Conservation (phyloP, 805 yeast genomes). For the Metschnikowia hibisci region DNA sequence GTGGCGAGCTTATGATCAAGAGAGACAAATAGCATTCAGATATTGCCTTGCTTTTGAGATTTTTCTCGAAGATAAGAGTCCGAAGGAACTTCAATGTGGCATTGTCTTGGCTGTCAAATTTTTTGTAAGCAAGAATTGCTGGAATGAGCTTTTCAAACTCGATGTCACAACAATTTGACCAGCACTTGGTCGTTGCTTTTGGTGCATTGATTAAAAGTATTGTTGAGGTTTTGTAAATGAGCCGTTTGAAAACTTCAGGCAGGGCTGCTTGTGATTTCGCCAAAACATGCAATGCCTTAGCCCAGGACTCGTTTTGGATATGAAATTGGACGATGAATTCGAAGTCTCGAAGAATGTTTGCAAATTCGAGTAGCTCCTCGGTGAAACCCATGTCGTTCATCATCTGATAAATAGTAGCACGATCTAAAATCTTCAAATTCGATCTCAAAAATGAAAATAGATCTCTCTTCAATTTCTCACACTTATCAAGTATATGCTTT, state of each 20-base stretch:
- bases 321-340: slow-evolving; percentile 66
- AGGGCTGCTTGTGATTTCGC: slow-evolving; percentile 47
- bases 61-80: slow-evolving; percentile 42
- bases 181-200: slow-evolving; percentile 63
- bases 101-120: slow-evolving; percentile 45
- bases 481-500: not conserved
- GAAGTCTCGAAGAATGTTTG: slow-evolving; percentile 63
- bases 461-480: not conserved
- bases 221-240: slow-evolving; percentile 66
- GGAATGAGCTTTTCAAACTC: slow-evolving; percentile 69
- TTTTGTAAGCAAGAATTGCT: slow-evolving; percentile 66
- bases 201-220: slow-evolving; percentile 68
- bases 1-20: slow-evolving; percentile 44
- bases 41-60: slow-evolving; percentile 42
- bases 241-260: slow-evolving; percentile 17
- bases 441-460: slow-evolving; percentile 45
- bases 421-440: slow-evolving; percentile 53
- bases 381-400: slow-evolving; percentile 63
- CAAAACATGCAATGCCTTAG: slow-evolving; percentile 58
- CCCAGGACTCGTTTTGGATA: slow-evolving; percentile 70
- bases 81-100: slow-evolving; percentile 64
- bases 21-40: slow-evolving; percentile 71
- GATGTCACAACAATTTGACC: slow-evolving; percentile 59
- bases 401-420: slow-evolving; percentile 66
- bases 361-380: slow-evolving; percentile 61